Base-by-base conservation (phyloP, 805 yeast genomes). In the Ogataea angusta region DNA sequence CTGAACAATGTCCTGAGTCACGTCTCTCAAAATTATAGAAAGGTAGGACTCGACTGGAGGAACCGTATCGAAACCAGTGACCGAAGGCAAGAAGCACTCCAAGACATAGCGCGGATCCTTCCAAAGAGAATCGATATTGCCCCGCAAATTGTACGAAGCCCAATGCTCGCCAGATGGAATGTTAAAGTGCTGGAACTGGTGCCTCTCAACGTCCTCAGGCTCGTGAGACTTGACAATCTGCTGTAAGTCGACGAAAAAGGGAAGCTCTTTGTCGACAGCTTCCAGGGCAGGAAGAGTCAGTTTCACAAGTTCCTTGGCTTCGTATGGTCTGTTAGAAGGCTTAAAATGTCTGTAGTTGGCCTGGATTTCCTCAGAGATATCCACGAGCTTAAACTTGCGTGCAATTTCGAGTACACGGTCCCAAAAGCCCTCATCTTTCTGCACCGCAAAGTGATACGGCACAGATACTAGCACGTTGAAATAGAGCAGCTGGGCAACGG, bases 1-100 rank as follows among this genome's bases (percentile, higher is more conserved):
- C 45, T 83, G 80, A 39, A 90, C 75, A 23, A 85, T 65, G 62
- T 91, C 97, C 36, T 75, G 73, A 25, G 82, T 70, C 24, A 86
- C 67, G 57, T 93, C 98, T 47, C 86, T 77, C 50, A 89, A 69
- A 18, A 91, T 58, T 40, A 86, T 66, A 1, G 83, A 79, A 16
- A 70, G 71, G 43, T 76, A 75, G 2, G 78, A 56, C 1, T 65
- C 67, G 4, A 68, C 62, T 3, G 73, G 64, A 0, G 90, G 85
- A 4, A 79, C 78, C 1, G 96, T 86, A 39, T 78, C 82, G 38
- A 85, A 76, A 3, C 70, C 75, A 3, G 75, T 76, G 7, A 67
- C 62, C 36, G 70, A 67, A 10, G 71, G 70, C 31, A 68, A 60
- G 59, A 81, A 87, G 12, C 82, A 78, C 50, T 80, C 80, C 56